Evolutionary conservation across 2,329 filamentous ascomycete genomes (phyloP), one percentile per base, ranked within the genome.

Genomic region (Myotisia sp.): DNA sequence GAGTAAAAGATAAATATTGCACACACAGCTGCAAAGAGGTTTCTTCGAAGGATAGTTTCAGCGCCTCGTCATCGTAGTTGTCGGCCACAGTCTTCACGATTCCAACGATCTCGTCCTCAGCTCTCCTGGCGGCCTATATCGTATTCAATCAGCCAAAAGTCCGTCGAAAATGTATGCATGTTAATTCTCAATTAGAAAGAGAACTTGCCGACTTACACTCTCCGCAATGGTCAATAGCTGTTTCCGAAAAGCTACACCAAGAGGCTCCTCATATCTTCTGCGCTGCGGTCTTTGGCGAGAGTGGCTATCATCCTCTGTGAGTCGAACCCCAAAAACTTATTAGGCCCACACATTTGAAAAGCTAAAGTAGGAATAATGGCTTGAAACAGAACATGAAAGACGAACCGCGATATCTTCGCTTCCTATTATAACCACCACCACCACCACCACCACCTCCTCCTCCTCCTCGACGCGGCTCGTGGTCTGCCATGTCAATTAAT

Each of bases 221-320:
- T 92, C 85, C 41, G 83, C 84, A 47, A 92, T 76, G 37, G 73
- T 69, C 33, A 92, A 65, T 31, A 92, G 68, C 57, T 87, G 80
- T 50, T 78, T 79, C 45, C 83, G 77, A 42, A 92, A 66, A 43
- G 76, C 76, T 32, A 77, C 72, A 20, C 74, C 70, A 9, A 77
- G 64, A 4, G 82, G 79, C 43, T 79, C 75, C 50, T 87, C 77
- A 47, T 76, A 76, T 52, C 81, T 73, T 47, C 80, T 71, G 43
- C 81, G 74, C 54, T 79, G 79, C 17, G 74, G 71, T 46, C 80
- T 73, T 48, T 76, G 71, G 6, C 39, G 55, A 51, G 87, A 79
- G 48, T 75, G 71, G 38, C 85, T 76, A 47, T 92, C 80, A 45
- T 90, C 80, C 44, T 90, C 81, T 73, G 24, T 18, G 33, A n/a